A percentile compares a stretch with the other conserved stretches of the same genome.
These are phyloP conservation scores for Collybia mongolica DNA, from an alignment of 768 basidiomycete species.

Conservation along the genomic window DNA sequence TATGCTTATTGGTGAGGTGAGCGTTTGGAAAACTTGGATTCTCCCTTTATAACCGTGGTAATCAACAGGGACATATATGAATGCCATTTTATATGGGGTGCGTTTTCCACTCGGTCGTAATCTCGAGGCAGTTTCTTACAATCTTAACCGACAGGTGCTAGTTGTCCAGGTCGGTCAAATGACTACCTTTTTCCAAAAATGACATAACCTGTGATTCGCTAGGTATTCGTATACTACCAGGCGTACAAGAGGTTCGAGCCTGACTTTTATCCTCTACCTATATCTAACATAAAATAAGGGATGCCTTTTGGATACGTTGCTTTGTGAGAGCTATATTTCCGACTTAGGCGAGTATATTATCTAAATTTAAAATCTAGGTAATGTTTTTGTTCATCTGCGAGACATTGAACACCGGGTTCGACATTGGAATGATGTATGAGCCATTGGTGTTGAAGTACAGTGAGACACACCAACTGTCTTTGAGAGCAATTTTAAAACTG, in stretches of 20 bases:
- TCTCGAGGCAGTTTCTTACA: background rate
- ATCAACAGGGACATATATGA: constrained; percentile 17
- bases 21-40: too few species aligned
- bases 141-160: constrained; percentile 25
- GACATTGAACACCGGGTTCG: constrained; percentile 40
- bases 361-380: constrained; percentile 26
- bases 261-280: background rate
- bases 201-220: background rate
- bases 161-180: constrained; percentile 29
- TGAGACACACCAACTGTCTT: constrained; percentile 7
- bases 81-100: constrained; percentile 48
- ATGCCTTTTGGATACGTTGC: constrained; percentile 38
- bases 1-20: constrained; percentile 1
- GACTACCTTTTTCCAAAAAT: background rate
- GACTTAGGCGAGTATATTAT: too few species aligned
- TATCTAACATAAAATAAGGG: constrained; percentile 24
- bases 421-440: constrained; percentile 46
- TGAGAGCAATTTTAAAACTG: too few species aligned
- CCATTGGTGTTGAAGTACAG: constrained; percentile 43
- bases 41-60: too few species aligned
- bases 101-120: constrained; percentile 2
- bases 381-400: constrained; percentile 42
- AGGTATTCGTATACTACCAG: constrained; percentile 32
- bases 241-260: constrained; percentile 35
- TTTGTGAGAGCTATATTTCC: constrained; percentile 28